Base-by-base conservation (phyloP, 305 asterid species). In the Fraxinus latifolia region DNA sequence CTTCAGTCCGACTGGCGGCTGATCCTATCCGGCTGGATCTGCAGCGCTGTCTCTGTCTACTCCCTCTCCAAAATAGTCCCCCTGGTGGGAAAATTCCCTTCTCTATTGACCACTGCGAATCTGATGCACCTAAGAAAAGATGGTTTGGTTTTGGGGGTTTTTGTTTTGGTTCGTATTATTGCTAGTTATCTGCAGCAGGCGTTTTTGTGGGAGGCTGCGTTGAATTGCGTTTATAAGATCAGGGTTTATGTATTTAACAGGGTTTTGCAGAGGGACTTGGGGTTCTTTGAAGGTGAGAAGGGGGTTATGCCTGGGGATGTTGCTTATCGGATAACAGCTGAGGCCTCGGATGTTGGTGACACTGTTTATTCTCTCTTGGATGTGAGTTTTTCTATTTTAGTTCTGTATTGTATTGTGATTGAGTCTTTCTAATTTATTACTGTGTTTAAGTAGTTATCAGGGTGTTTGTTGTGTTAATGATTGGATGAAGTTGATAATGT, bases 311-410 rank as follows among this genome's bases (percentile, higher is more conserved):
- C 97, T 0, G 99, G 99, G 29, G 98, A 94, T 81, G 74, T 93
- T 53, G 95, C 97, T 15, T 91, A 92, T 80, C 47, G 99, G 85
- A 91, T 95, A 83, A 90, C 99, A 0, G 98, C 98, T 0, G 99
- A 95, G 87, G 98, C 98, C 29, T 91, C 92, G 82, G 96, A 95
- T 82, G 85, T 92, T 29, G 93, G 96, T 33, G 98, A 95, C 80
- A 89, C 99, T 3, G 85, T 94, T 74, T 91, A 91, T 83, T 87
- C 90, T 62, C 89, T 92, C 77, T 79, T 95, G 87, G 92, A 92
- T 86, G 98, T 93, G 89, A 90, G 92, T 62, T 25, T 74, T 79
- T 47, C 78, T 70, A 53, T 76, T 19, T 68, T 11, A 27, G 4
- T 70, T 70, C n/a, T 31, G 39, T 27, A 29, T 31, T 31, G 39